phyloP scores from a whole-genome alignment of 2,329 filamentous ascomycete species.

The Zymoseptoria ardabiliae region DNA sequence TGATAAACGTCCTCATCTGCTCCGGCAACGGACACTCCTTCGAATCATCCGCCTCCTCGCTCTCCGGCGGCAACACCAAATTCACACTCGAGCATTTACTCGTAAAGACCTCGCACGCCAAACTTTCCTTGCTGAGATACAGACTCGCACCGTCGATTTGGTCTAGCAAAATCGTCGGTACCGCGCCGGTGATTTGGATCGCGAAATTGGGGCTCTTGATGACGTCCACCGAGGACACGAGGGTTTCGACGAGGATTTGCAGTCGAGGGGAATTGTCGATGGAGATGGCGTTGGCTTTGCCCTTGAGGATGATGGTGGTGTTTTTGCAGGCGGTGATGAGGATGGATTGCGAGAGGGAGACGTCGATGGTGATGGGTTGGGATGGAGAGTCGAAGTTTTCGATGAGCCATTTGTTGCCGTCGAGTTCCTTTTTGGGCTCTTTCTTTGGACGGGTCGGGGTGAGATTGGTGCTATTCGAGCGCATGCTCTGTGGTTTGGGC shows the following conservation, averaged over 20 bases:
- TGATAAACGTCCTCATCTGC: constrained; percentile 77
- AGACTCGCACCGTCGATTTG: constrained; percentile 85
- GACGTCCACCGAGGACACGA: constrained; percentile 86
- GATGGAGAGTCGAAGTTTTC: constrained; percentile 82
- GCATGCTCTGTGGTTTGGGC: constrained; percentile 44
- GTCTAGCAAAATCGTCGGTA: constrained; percentile 85
- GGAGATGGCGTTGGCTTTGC: constrained; percentile 95
- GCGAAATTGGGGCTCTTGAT: constrained; percentile 95
- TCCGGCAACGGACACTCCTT: constrained; percentile 81
- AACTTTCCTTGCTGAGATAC: constrained; percentile 76
- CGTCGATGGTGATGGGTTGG: constrained; percentile 71
- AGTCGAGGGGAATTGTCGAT: constrained; percentile 82
- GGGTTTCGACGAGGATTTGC: constrained; percentile 78
- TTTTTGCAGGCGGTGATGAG: constrained; percentile 89
- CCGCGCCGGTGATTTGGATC: constrained; percentile 67
- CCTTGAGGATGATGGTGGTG: constrained; percentile 78
- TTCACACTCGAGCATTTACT: constrained; percentile 86
- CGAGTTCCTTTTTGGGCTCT: constrained; percentile 41
- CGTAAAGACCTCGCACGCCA: constrained; percentile 73
- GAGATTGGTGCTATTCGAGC: constrained; percentile 33
- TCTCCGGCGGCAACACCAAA: constrained; percentile 67
- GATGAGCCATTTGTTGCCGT: constrained; percentile 83
- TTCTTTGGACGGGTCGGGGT: constrained; percentile 14
- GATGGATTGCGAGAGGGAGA: constrained; percentile 76
- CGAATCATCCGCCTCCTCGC: constrained; percentile 62